Percentiles rank a stretch among this genome's conserved stretches.
These are phyloP conservation scores for Lachancea dasiensis DNA, from an alignment of 805 yeast genomes.

Conservation along the genomic window DNA sequence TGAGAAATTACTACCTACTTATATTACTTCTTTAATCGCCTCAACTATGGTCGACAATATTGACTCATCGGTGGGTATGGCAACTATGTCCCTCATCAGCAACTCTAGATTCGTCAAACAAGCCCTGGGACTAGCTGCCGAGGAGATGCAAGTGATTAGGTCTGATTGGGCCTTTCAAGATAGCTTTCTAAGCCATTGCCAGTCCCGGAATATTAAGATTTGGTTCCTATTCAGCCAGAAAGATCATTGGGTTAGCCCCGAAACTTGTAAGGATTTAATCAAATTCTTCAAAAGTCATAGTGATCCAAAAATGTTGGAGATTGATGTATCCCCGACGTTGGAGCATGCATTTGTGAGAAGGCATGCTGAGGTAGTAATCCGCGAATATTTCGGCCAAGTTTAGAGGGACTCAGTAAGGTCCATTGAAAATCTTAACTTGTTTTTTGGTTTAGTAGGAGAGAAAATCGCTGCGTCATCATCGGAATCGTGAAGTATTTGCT, in stretches of 20 bases:
- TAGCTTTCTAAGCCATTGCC: constrained; percentile 35
- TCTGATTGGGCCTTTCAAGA: constrained; percentile 48
- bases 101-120: constrained; percentile 46
- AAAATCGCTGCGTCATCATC: constrained; percentile 31
- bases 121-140: constrained; percentile 48
- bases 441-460: constrained; percentile 17
- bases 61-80: constrained; percentile 29
- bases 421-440: neutral
- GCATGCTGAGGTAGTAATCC: constrained; percentile 39
- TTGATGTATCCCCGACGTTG: constrained; percentile 34
- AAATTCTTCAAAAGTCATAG: constrained; percentile 31
- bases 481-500: constrained; percentile 50
- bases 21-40: constrained; percentile 22
- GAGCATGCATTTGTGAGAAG: constrained; percentile 58
- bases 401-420: too few species aligned
- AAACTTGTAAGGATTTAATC: constrained; percentile 42
- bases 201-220: constrained; percentile 26
- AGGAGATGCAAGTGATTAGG: constrained; percentile 51
- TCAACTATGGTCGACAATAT: constrained; percentile 26
- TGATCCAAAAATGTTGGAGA: constrained; percentile 20
- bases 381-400: constrained; percentile 11
- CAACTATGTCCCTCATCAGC: constrained; percentile 39
- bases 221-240: constrained; percentile 54
- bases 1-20: constrained; percentile 26
- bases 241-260: constrained; percentile 62